Conservation (phyloP, 345 rosid species). For the Capsella bursapastoris region DNA sequence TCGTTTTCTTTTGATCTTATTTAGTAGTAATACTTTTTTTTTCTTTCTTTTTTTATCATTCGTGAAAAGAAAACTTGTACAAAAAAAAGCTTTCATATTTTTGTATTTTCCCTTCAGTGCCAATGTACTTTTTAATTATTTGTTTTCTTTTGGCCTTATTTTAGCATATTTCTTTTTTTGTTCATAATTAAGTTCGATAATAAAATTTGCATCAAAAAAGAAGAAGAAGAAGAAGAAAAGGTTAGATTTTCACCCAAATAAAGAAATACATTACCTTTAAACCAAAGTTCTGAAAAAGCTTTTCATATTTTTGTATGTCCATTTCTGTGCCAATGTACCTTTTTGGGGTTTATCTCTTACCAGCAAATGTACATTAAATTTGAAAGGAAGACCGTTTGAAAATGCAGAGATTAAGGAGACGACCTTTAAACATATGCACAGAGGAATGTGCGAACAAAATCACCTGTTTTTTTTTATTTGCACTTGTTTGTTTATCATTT, state of each 20-base stretch:
- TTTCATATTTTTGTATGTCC: too few relatives aligned
- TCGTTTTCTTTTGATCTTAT: background rate
- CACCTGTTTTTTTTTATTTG: background rate
- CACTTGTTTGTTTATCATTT: background rate
- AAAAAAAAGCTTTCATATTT: background rate
- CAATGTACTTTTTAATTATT: background rate
- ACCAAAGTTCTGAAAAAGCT: too few relatives aligned
- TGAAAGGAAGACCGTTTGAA: slow-evolving; percentile 9
- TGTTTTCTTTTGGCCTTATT: too few relatives aligned
- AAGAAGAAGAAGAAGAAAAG: too few relatives aligned
- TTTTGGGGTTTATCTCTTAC: background rate
- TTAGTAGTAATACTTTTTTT: background rate
- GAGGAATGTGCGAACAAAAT: slow-evolving; percentile 31
- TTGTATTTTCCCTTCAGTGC: background rate
- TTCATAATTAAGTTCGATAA: too few relatives aligned
- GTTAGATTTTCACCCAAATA: too few relatives aligned
- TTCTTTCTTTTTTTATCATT: background rate
- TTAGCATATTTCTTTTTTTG: too few relatives aligned
- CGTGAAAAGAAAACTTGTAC: background rate
- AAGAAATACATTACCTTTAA: too few relatives aligned
- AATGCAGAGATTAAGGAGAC: slow-evolving; percentile 24
- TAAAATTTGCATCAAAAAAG: too few relatives aligned
- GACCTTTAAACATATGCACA: slow-evolving; percentile 38
- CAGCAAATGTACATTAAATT: background rate
- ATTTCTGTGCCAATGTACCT: too few relatives aligned